Evolutionary conservation across 2,329 filamentous ascomycete genomes (phyloP), one percentile per base, ranked within the genome.

Genomic region (Ceratocystis cubensis): DNA sequence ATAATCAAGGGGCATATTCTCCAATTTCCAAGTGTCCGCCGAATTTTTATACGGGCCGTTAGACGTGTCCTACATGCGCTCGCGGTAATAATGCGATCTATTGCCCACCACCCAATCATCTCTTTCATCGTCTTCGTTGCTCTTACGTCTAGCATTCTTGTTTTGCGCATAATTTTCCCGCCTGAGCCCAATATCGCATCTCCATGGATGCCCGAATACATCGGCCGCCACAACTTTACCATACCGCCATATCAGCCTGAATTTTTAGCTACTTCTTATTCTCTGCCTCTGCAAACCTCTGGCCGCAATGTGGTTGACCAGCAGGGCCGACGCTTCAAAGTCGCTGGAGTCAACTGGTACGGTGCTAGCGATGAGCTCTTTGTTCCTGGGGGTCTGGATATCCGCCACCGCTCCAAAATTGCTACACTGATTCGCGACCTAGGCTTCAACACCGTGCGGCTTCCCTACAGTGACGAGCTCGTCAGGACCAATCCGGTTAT

Each of bases 321-420:
- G 7, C 71, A 76, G 1, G 82, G 80, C 48, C 77, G 79, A 37
- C 80, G 84, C 37, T 83, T 85, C 74, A 86, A 85, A 75, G 77
- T 89, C 6, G 76, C 82, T 20, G 85, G 82, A 22, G 78, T 88
- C 71, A 88, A 88, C 75, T 88, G 86, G 86, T 88, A 88, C 72
- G 86, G 86, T 44, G 85, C 82, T 2, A 87, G 84, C 72, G 86
- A 88, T 71, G 81, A 86, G 75, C 77, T 83, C 65, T 87, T 85
- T 71, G 80, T 88, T 10, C 79, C 83, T 0, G 83, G 84, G 45
- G 86, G 85, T 0, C 77, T 88, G 48, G 84, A 88, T 69, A 75
- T 85, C 25, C 80, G 81, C 71, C 84, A 88, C 74, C 83, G 86
- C 46, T 77, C 76, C 66, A 77, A 78, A 22, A 87, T 88, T 69